Evolutionary conservation across 495 filamentous ascomycete species (phyloP).

Genomic region (Parathielavia appendiculata): DNA sequence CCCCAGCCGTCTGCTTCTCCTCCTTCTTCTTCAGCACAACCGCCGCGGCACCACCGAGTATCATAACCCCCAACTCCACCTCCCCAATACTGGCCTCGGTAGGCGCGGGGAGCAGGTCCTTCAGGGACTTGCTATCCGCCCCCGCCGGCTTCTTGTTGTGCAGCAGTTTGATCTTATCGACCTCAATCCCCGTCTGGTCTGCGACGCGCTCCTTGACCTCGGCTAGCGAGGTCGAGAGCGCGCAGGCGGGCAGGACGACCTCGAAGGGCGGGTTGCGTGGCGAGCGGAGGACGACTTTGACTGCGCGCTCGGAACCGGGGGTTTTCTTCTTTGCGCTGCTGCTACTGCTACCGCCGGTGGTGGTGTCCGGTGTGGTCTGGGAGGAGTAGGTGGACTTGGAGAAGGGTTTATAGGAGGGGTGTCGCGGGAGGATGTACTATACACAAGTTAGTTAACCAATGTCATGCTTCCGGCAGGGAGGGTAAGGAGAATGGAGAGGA

Average conservation of each 20-base stretch:
- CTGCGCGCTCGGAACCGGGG: slow-evolving; percentile 35
- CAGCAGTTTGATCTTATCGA: slow-evolving; percentile 76
- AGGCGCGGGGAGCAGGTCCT: slow-evolving; percentile 43
- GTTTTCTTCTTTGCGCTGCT: neutral
- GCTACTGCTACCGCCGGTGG: too few relatives aligned
- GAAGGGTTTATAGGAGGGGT: slow-evolving; percentile 29
- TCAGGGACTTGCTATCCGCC: slow-evolving; percentile 58
- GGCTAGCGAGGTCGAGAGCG: slow-evolving; percentile 56
- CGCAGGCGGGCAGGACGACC: slow-evolving; percentile 51
- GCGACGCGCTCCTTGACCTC: slow-evolving; percentile 64
- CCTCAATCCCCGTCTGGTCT: slow-evolving; percentile 42
- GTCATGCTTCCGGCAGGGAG: neutral
- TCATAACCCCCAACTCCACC: slow-evolving; percentile 77
- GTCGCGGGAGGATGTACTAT: slow-evolving; percentile 46
- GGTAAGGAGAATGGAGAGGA: too few relatives aligned
- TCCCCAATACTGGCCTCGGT: slow-evolving; percentile 15
- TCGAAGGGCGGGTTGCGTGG: slow-evolving; percentile 66
- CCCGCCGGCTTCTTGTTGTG: slow-evolving; percentile 74
- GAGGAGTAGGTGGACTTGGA: slow-evolving; percentile 13
- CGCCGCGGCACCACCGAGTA: slow-evolving; percentile 60
- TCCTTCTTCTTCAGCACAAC: neutral
- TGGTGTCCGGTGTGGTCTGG: too few relatives aligned
- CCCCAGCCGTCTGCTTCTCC: slow-evolving; percentile 1
- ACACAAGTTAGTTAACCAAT: neutral
- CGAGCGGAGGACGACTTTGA: slow-evolving; percentile 64